Base-by-base conservation (phyloP, 2,329 filamentous ascomycete genomes). In the Monilinia fructigena region DNA sequence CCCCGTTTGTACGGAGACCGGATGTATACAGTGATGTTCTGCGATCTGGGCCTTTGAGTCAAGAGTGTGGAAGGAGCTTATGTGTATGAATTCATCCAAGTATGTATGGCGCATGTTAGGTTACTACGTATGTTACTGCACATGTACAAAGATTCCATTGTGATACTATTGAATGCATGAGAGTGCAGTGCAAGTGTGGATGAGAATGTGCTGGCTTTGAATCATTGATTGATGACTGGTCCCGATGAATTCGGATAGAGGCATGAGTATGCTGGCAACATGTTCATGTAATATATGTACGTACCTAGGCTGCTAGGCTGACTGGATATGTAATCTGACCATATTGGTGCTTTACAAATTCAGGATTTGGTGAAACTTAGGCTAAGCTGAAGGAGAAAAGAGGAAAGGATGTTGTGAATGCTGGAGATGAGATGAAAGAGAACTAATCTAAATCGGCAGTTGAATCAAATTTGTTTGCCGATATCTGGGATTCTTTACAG, bases 121-220 rank as follows among this genome's bases (percentile, higher is more conserved):
- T 35, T 35, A 35, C 31, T 35, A 35, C 31, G 31, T 35, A 35
- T 35, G 31, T 35, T 35, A 35, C 18, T 47, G 16, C 45, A 7
- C 23, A 62, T 53, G 35, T 20, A 54, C 26, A n/a, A 38, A 55
- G 38, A 35, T 55, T 40, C 31, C 61, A 63, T 42, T 63, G 61
- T 63, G 61, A 63, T 55, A 63, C 61, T 50, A 48, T 63, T 55
- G 31, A n/a, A 26, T 63, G 45, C 47, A 20, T 55, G 26, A 28
- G 28, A 48, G 14, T 48, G 56, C 42, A 52, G 5, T 35, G 58
- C 3, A 14, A 38, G 58, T 38, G n/a, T 18, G 18, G 26, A 38
- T 47, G 35, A 28, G 45, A 48, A 23, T 42, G 31, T 63, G 50
- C 47, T 53, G 60, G 40, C 26, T 38, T 38, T 31, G 28, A 23